Conservation (phyloP, 1,284 basidiomycete species). For the Ceraceosorus guamensis region DNA sequence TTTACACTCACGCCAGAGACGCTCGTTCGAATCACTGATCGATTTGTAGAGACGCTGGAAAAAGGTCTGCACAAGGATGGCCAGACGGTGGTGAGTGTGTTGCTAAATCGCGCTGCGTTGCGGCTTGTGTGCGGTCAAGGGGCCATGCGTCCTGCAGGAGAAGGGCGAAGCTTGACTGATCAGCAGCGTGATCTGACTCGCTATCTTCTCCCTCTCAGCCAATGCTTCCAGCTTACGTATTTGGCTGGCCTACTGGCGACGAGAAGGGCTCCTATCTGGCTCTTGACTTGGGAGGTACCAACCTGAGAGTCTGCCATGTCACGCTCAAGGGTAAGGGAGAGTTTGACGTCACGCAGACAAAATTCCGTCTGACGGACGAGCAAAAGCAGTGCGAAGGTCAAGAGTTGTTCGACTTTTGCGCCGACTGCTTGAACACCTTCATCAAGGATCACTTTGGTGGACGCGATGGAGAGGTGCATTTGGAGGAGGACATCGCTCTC, state of each 20-base stretch:
- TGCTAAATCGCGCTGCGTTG: too few relatives aligned
- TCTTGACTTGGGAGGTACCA: slow-evolving; percentile 86
- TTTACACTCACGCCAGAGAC: slow-evolving; percentile 40
- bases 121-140: too few relatives aligned
- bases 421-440: slow-evolving; percentile 83
- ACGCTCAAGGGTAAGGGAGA: slow-evolving; percentile 82
- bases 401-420: slow-evolving; percentile 93
- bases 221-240: slow-evolving; percentile 94
- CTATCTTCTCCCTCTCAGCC: slow-evolving; percentile 55
- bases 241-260: slow-evolving; percentile 86
- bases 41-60: slow-evolving; percentile 87
- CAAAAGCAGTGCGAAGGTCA: slow-evolving; percentile 97
- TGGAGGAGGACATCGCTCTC: slow-evolving; percentile 69
- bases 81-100: slow-evolving; percentile 67
- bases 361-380: slow-evolving; percentile 92
- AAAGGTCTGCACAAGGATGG: slow-evolving; percentile 71
- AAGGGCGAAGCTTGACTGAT: too few relatives aligned
- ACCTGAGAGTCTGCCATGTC: slow-evolving; percentile 94
- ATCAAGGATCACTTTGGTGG: slow-evolving; percentile 66
- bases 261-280: slow-evolving; percentile 88
- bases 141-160: too few relatives aligned
- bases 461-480: slow-evolving; percentile 55
- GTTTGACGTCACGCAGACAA: slow-evolving; percentile 95
- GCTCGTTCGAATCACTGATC: slow-evolving; percentile 66
- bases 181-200: background rate